phyloP scores from a whole-genome alignment of 345 rosid species.

The Citrus trifoliata region DNA sequence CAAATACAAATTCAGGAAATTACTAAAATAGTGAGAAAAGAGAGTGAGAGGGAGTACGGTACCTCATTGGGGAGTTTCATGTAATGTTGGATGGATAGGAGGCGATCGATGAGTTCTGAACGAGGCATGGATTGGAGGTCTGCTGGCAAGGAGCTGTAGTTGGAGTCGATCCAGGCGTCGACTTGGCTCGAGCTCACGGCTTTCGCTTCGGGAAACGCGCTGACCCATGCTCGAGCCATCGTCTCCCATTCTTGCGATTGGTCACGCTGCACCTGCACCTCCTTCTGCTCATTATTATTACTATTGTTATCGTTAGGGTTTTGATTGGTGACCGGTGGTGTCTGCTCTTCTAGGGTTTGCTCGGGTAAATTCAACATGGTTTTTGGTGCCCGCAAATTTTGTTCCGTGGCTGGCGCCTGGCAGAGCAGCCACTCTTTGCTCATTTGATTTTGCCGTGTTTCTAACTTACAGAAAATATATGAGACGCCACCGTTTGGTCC shows the following conservation, averaged over 20 bases:
- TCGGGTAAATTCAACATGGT: slow-evolving; percentile 30
- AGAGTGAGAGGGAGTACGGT: not conserved
- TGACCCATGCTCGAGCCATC: slow-evolving; percentile 85
- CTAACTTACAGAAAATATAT: too few relatives aligned
- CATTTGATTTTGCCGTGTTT: not conserved
- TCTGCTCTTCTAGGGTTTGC: slow-evolving; percentile 30
- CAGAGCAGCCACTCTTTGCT: not conserved
- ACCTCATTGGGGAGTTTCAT: slow-evolving; percentile 56
- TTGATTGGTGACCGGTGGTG: not conserved
- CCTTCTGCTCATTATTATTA: not conserved
- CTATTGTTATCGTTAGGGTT: not conserved
- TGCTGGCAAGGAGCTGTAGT: slow-evolving; percentile 53
- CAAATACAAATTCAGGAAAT: not conserved
- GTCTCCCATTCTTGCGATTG: slow-evolving; percentile 89
- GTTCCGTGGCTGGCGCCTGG: too few relatives aligned
- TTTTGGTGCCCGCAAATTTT: slow-evolving; percentile 1
- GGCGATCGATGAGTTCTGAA: slow-evolving; percentile 68
- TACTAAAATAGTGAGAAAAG: not conserved
- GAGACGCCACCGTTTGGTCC: not conserved
- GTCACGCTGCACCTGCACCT: slow-evolving; percentile 25
- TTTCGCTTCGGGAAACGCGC: slow-evolving; percentile 81
- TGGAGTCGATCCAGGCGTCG: slow-evolving; percentile 86
- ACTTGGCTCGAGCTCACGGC: slow-evolving; percentile 62
- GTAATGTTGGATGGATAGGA: slow-evolving; percentile 77
- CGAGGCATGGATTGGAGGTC: slow-evolving; percentile 84